A percentile compares a stretch with the other conserved stretches of the same genome.
These are phyloP conservation scores for Ilyonectria robusta DNA, from an alignment of 2,329 filamentous ascomycete genomes.

Conservation along the genomic window DNA sequence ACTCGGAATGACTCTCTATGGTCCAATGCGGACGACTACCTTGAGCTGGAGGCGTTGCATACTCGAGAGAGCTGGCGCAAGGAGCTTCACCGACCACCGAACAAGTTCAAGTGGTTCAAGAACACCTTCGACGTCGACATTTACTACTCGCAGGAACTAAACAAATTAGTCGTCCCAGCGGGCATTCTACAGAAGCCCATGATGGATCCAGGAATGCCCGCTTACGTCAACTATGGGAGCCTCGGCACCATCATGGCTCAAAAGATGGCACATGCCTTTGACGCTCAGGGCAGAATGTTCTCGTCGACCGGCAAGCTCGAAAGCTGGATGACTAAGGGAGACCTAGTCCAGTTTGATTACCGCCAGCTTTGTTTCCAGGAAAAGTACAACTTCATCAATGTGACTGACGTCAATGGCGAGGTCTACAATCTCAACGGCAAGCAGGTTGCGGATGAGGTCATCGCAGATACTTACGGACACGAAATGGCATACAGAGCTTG, in stretches of 20 bases:
- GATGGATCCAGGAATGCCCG: conserved; percentile 16
- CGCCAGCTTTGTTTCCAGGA: conserved; percentile 27
- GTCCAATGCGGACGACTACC: conserved; percentile 35
- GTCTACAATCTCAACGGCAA: conserved; percentile 37
- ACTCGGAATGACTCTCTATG: background rate
- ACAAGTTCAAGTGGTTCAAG: conserved; percentile 10
- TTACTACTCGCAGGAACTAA: conserved; percentile 27
- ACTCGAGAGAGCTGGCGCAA: conserved; percentile 21
- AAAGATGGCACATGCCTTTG: conserved; percentile 33
- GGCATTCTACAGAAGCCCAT: conserved; percentile 30
- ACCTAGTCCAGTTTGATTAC: background rate
- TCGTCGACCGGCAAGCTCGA: conserved; percentile 71
- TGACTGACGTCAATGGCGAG: background rate
- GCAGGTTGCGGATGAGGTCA: conserved; percentile 14
- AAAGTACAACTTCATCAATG: conserved; percentile 23
- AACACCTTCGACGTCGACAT: conserved; percentile 17
- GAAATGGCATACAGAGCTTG: conserved; percentile 70
- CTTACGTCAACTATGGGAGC: conserved; percentile 30
- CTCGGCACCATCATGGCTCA: conserved; percentile 31
- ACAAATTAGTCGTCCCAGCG: conserved; percentile 35
- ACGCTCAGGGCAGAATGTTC: conserved; percentile 26
- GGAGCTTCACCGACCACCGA: conserved; percentile 13
- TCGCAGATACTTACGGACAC: conserved; percentile 55
- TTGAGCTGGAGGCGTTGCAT: conserved; percentile 29
- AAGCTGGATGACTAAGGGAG: conserved; percentile 54